Conservation (phyloP, 257 asterid species). For the Primulina huaijiensis region DNA sequence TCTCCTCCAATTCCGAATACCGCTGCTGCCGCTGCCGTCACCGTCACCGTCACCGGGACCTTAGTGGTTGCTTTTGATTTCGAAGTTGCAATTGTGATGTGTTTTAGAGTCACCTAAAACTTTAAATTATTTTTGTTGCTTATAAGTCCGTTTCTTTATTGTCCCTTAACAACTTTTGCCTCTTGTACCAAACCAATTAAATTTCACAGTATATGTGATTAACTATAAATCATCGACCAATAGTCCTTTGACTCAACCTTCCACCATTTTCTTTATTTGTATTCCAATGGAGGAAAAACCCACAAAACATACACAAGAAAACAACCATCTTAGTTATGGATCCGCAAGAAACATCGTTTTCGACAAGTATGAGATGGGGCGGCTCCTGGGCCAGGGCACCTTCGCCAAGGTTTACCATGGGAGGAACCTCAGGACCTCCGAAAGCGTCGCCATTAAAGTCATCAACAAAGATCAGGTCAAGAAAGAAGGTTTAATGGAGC, state of each 20-base stretch:
- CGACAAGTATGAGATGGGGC: conserved; percentile 79
- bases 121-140: not conserved
- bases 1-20: not conserved
- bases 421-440: conserved; percentile 47
- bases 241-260: not conserved
- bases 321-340: conserved; percentile 11
- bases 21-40: too few relatives aligned
- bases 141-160: too few relatives aligned
- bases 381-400: conserved; percentile 70
- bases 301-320: conserved; percentile 11
- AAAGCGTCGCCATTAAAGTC: conserved; percentile 73
- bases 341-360: conserved; percentile 39
- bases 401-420: conserved; percentile 78
- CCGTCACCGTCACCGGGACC: not conserved
- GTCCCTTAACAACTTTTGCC: not conserved
- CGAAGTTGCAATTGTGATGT: too few relatives aligned
- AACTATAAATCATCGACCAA: not conserved
- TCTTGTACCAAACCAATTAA: not conserved
- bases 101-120: too few relatives aligned
- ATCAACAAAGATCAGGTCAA: conserved; percentile 60
- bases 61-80: too few relatives aligned
- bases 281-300: conserved; percentile 11
- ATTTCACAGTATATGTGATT: not conserved
- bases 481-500: conserved; percentile 58
- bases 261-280: not conserved